Evolutionary conservation across 2,329 filamentous ascomycete species (phyloP), one percentile per base, ranked within the genome.

Genomic region (Trichoderma citrinoviride): DNA sequence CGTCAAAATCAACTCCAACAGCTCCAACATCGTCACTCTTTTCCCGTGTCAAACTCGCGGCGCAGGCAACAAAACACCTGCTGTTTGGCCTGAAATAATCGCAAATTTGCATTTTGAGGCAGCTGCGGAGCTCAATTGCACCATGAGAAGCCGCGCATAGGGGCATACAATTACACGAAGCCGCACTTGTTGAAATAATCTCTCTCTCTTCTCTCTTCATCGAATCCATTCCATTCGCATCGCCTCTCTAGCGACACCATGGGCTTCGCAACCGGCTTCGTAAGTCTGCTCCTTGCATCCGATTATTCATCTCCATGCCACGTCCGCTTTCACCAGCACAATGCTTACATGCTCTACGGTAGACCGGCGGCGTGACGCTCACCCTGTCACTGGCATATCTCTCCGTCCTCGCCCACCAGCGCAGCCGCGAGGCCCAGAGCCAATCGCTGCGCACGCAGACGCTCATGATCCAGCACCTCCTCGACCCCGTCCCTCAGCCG

Each of bases 361-460:
- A 93, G 90, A 86, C 90, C 69, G 88, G 90, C 73, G 90, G 91
- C 70, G 85, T 92, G 64, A 90, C 90, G 68, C 81, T 94, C 67
- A 93, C 90, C 55, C 85, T 91, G 66, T 88, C 87, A 49, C 73
- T 90, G 66, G 85, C 91, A 71, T 93, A 92, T 77, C 82, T 93
- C 63, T 87, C 88, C 55, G 79, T 91, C 40, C 83, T 89, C 72
- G 80, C 89, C 21, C 90, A 93, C 78, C 85, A 88, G 70, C 85
- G 85, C 68, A 90, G 85, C 74, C 88, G 90, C 70, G 80, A 85
- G 71, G 75, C 79, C 25, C 87, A 89, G 74, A 80, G 82, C 70
- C 80, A 82, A 68, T 71, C 82, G 65, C 80, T 90, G 7, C 85
- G 85, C 70, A 78, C 83, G 44, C 86, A 89, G 71, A 80, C 83